Conservation (phyloP, 2,329 filamentous ascomycete species). For the Phyllosticta paracitricarpa region DNA sequence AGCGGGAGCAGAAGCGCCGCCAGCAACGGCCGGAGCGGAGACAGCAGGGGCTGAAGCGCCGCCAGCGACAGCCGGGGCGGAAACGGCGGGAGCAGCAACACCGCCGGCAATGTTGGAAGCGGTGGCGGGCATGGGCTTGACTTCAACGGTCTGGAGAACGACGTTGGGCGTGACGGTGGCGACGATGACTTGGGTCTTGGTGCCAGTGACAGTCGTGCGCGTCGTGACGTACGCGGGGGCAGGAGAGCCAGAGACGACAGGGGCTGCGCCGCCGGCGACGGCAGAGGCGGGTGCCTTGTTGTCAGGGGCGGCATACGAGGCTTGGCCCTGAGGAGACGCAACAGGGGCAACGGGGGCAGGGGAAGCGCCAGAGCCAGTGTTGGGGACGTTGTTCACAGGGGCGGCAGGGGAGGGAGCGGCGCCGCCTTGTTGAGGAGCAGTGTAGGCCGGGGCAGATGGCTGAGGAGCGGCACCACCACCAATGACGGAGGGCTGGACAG, state of each 20-base stretch:
- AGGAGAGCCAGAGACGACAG: constrained; percentile 1
- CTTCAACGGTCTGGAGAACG: constrained; percentile 25
- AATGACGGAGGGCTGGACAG: background rate
- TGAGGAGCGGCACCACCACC: background rate
- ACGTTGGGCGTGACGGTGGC: constrained; percentile 29
- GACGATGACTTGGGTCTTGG: background rate
- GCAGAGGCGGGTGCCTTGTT: background rate
- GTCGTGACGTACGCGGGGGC: constrained; percentile 2
- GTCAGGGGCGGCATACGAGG: background rate
- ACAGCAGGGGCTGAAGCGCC: background rate
- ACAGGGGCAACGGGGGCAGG: background rate
- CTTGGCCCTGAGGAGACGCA: background rate
- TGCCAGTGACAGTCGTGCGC: background rate
- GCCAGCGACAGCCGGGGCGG: background rate
- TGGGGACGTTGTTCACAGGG: background rate
- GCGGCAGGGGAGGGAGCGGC: too few species aligned
- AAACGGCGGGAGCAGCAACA: background rate
- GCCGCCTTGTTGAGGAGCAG: background rate
- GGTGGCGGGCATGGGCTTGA: background rate
- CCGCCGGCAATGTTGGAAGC: background rate
- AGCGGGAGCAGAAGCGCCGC: background rate
- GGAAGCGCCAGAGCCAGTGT: too few species aligned
- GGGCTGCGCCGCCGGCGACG: background rate
- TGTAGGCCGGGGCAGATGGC: background rate
- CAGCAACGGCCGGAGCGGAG: background rate